Evolutionary conservation across 1,284 basidiomycete species (phyloP), one percentile per base, ranked within the genome.

Genomic region (Agaricales sp.): DNA sequence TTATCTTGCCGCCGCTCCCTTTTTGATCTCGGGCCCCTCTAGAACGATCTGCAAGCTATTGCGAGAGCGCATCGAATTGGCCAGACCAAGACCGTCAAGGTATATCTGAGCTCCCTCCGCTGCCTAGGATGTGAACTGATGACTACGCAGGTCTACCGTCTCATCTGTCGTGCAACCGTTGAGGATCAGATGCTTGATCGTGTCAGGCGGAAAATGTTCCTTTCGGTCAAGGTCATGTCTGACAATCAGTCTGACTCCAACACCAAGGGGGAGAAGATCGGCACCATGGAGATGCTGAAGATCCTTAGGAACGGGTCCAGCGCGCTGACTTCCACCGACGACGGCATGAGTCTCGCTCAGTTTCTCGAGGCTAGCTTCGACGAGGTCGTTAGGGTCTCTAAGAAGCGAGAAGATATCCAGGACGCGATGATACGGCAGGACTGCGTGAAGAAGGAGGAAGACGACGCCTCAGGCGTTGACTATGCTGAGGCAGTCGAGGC

Each of bases 1-100:
- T 16, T 41, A 4, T 41, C n/a, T 41, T 41, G 39, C 16, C 6
- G 26, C 26, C 26, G 6, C 6, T 18, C 13, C 19, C 18, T 20
- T 41, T 16, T 16, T 41, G 39, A 41, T 41, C 8, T 20, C n/a
- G n/a, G 18, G 4, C 39, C 39, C 16, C 18, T n/a, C n/a, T 86
- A 88, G 64, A 91, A 89, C 60, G 90, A 93, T 61, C 66, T 92
- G 14, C 90, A 93, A 64, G 90, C 90, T 2, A 90, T 92, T 65
- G 90, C 89, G 16, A 73, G 87, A 39, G 86, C 86, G 0, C 87
- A 90, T 61, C 77, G 87, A 19, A 87, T 90, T 46, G 84, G 89
- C 3, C 81, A 92, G 65, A 90, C 82, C 49, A 81, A 82, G 51
- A 74, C 78, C 52, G 89, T 93, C 59, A 88, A 82, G 65, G 89